phyloP scores from a whole-genome alignment of 78 protist genomes.

The Dictyostelium citrinum region DNA sequence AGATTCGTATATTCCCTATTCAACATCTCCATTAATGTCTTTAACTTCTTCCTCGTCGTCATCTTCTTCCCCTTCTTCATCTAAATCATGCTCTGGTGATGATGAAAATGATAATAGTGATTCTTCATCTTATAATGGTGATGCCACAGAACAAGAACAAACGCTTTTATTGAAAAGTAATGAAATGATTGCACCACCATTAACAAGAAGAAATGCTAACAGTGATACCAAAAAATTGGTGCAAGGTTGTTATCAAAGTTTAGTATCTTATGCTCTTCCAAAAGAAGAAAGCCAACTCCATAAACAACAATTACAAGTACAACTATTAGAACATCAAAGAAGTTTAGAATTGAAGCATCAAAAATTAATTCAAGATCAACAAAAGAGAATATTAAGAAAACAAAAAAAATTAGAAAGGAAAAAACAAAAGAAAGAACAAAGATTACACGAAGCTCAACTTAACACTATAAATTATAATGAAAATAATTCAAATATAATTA shows the following conservation, averaged over 20 bases:
- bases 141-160: not conserved
- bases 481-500: too few species aligned
- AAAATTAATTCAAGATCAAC: not conserved
- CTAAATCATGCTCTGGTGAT: not conserved
- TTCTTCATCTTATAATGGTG: not conserved
- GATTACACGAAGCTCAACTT: not conserved
- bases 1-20: not conserved
- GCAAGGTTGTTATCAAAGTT: not conserved
- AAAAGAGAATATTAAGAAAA: not conserved
- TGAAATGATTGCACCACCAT: slow-evolving; percentile 5
- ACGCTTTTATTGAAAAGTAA: not conserved
- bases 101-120: not conserved
- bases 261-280: not conserved
- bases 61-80: not conserved
- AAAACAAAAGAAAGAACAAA: not conserved
- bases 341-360: not conserved
- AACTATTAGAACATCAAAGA: not conserved
- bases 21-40: too few species aligned
- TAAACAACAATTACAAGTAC: not conserved
- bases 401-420: not conserved
- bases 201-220: not conserved
- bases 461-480: not conserved
- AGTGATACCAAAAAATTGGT: not conserved
- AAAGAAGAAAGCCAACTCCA: not conserved
- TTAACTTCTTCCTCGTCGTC: not conserved